Evolutionary conservation across 2,329 filamentous ascomycete species (phyloP).

Genomic region (Colletotrichum sublineola): DNA sequence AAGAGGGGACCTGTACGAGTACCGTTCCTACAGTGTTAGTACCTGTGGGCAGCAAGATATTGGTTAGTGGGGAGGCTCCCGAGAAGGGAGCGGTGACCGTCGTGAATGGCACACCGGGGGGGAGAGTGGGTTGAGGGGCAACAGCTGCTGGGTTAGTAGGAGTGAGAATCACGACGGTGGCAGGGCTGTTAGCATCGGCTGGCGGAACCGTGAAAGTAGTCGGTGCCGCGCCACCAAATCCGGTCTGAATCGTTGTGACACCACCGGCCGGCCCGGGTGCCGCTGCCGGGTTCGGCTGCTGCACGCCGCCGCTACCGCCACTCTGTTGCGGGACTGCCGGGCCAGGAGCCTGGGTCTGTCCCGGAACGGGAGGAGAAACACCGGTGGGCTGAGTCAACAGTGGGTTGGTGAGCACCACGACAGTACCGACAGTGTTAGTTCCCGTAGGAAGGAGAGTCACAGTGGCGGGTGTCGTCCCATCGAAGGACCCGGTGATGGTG

Average conservation of each 20-base stretch:
- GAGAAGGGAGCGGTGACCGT: conserved; percentile 11
- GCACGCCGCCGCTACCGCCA: neutral
- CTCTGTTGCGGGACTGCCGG: neutral
- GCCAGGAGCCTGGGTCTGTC: conserved; percentile 9
- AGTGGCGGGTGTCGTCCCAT: conserved; percentile 12
- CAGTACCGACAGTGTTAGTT: conserved; percentile 6
- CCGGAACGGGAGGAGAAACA: neutral
- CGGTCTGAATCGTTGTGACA: conserved; percentile 34
- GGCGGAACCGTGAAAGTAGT: conserved; percentile 36
- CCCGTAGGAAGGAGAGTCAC: conserved; percentile 27
- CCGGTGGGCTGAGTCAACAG: neutral
- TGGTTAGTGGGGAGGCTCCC: neutral
- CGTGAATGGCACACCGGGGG: conserved; percentile 25
- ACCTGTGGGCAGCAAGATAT: conserved; percentile 15
- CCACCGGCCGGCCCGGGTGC: neutral
- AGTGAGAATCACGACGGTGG: conserved; percentile 32
- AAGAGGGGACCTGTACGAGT: conserved; percentile 29
- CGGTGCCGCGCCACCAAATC: conserved; percentile 25
- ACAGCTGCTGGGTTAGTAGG: conserved; percentile 37
- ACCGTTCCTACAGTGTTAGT: conserved; percentile 26
- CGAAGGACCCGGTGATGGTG: conserved; percentile 16
- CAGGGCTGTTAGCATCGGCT: neutral
- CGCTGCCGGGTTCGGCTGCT: neutral
- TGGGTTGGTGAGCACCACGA: conserved; percentile 18
- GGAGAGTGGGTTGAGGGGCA: conserved; percentile 7